phyloP scores from a whole-genome alignment of 352 stramenopile species.

The Globisporangium abappressorium region DNA sequence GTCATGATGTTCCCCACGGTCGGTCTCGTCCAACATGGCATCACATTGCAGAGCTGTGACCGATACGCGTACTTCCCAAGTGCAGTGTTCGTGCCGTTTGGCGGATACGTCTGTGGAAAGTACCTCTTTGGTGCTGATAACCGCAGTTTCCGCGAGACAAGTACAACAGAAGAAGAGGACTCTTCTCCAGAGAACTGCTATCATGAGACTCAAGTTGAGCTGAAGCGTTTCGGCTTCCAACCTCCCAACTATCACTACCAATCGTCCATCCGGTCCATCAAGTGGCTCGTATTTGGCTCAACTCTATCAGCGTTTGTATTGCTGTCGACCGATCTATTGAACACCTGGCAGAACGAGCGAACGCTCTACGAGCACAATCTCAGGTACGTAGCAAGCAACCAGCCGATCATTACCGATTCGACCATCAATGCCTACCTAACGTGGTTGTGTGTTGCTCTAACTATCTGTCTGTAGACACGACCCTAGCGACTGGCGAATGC shows the following conservation, averaged over 20 bases:
- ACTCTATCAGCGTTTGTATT: slow-evolving; percentile 15
- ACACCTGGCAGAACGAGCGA: slow-evolving; percentile 35
- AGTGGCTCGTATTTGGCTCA: not conserved
- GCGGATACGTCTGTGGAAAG: slow-evolving; percentile 19
- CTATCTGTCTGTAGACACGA: slow-evolving; percentile 19
- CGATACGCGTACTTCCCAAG: slow-evolving; percentile 69
- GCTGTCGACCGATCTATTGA: slow-evolving; percentile 25
- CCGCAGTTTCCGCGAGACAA: not conserved
- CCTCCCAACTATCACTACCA: not conserved
- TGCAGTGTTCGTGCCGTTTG: slow-evolving; percentile 39
- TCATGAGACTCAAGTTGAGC: not conserved
- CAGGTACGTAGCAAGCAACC: not conserved
- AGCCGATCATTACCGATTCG: no score
- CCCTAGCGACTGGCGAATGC: slow-evolving; percentile 50
- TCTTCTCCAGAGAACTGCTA: not conserved
- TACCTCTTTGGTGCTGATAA: slow-evolving; percentile 14
- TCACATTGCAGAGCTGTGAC: slow-evolving; percentile 48
- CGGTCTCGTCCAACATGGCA: slow-evolving; percentile 71
- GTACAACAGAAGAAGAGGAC: not conserved
- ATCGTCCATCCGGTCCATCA: not conserved
- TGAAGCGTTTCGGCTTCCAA: not conserved
- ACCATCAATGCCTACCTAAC: not conserved
- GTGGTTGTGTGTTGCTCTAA: not conserved
- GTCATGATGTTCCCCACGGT: slow-evolving; percentile 53
- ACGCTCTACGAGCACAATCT: slow-evolving; percentile 32